Conservation (phyloP, 768 basidiomycete genomes). For the Chalciporus chontae region DNA sequence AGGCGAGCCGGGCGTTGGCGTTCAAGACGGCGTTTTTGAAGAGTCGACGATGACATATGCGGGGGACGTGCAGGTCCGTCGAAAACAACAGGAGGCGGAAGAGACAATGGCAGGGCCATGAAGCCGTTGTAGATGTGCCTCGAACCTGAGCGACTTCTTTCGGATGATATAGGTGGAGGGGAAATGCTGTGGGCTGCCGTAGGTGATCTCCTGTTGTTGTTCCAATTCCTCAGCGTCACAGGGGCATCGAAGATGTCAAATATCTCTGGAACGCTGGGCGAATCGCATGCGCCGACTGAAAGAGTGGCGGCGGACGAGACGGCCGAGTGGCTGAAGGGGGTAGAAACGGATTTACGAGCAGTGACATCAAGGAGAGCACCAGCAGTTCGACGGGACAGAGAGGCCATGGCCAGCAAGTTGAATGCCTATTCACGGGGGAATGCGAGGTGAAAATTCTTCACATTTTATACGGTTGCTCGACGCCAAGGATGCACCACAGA, state of each 20-base stretch:
- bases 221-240: constrained; percentile 36
- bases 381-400: constrained; percentile 7
- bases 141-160: constrained; percentile 5
- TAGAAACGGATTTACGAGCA: constrained; percentile 9
- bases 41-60: constrained; percentile 15
- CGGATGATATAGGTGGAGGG: constrained; percentile 4
- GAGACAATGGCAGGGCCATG: constrained; percentile 25
- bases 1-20: constrained; percentile 6
- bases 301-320: constrained; percentile 7
- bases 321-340: constrained; percentile 15
- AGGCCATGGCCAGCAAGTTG: constrained; percentile 17
- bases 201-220: constrained; percentile 21
- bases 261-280: constrained; percentile 31
- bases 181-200: not conserved
- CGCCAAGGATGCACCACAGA: not conserved
- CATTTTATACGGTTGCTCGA: constrained; percentile 15
- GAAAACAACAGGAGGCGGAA: constrained; percentile 45
- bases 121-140: constrained; percentile 5
- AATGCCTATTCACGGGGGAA: not conserved
- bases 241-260: constrained; percentile 55
- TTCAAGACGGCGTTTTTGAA: constrained; percentile 9
- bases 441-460: not conserved
- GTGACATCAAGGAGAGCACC: constrained; percentile 4
- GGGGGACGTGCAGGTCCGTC: constrained; percentile 46
- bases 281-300: not conserved